Conservation (phyloP, 345 rosid genomes). For the Aquilaria yunnanensis region DNA sequence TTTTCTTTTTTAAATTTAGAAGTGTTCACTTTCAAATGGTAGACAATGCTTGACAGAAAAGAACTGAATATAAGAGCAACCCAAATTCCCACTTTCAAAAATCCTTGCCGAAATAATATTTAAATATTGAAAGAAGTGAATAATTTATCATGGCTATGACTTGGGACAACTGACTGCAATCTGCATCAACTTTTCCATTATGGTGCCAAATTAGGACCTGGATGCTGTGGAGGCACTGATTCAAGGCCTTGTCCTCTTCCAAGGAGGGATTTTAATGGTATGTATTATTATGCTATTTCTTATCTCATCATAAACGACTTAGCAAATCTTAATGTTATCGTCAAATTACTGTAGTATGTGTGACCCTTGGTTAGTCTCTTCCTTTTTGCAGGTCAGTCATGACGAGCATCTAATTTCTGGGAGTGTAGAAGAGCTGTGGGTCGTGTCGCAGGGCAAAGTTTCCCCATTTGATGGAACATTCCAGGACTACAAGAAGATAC, state of each 20-base stretch:
- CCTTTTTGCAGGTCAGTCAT: constrained; percentile 73
- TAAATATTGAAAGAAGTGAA: too few relatives aligned
- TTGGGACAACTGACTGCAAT: background rate
- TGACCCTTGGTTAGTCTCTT: background rate
- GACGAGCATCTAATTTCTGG: constrained; percentile 98
- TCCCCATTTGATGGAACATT: constrained; percentile 78
- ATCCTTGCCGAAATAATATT: too few relatives aligned
- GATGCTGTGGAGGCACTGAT: constrained; percentile 99
- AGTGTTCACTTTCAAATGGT: too few relatives aligned
- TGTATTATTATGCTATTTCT: background rate
- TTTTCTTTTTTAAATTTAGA: too few relatives aligned
- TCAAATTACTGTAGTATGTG: background rate
- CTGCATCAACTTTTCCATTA: constrained; percentile 6
- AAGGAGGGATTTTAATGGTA: constrained; percentile 99
- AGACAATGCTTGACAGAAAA: too few relatives aligned
- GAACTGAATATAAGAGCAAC: too few relatives aligned
- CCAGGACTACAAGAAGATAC: constrained; percentile 88
- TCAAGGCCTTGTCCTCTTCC: constrained; percentile 94
- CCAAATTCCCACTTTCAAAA: too few relatives aligned
- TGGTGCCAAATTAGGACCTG: constrained; percentile 54
- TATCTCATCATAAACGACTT: background rate
- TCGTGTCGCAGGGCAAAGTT: constrained; percentile 69
- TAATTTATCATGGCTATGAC: background rate
- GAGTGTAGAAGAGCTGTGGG: constrained; percentile 97
- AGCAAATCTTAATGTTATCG: too few relatives aligned